These are phyloP conservation scores for Mycena galopus DNA, from an alignment of 768 basidiomycete species.

Conservation along the genomic window DNA sequence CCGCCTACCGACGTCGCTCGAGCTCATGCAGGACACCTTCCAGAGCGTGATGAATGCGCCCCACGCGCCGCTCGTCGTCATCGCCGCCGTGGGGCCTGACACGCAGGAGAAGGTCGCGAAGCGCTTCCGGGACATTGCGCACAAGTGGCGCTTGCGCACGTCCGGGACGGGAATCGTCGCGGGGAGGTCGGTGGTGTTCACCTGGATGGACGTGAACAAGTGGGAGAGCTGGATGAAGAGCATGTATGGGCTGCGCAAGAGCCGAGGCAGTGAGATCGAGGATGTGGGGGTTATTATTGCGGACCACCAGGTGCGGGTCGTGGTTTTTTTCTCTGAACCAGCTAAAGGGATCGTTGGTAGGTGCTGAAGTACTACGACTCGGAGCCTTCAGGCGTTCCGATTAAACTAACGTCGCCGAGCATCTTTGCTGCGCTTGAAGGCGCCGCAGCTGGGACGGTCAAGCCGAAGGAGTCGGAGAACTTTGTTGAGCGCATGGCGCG, in stretches of 20 bases:
- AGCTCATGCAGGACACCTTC: slow-evolving; percentile 86
- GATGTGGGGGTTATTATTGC: slow-evolving; percentile 75
- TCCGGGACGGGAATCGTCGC: slow-evolving; percentile 55
- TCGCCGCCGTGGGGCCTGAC: slow-evolving; percentile 64
- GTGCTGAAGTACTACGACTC: slow-evolving; percentile 85
- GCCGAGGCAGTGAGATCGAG: slow-evolving; percentile 45
- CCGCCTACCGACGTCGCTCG: slow-evolving; percentile 78
- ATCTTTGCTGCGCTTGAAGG: slow-evolving; percentile 82
- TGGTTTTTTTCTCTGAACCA: slow-evolving; percentile 2
- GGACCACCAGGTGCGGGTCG: slow-evolving; percentile 76
- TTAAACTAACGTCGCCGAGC: slow-evolving; percentile 66
- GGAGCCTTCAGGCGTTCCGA: slow-evolving; percentile 66
- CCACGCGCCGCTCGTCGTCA: slow-evolving; percentile 81
- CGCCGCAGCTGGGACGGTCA: slow-evolving; percentile 62
- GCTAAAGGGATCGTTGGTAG: slow-evolving; percentile 37
- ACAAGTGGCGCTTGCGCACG: slow-evolving; percentile 68
- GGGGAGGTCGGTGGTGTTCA: slow-evolving; percentile 78
- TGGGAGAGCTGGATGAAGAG: slow-evolving; percentile 94
- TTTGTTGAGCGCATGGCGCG: slow-evolving; percentile 73
- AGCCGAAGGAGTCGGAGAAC: slow-evolving; percentile 77
- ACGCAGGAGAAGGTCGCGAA: slow-evolving; percentile 58
- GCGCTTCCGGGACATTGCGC: slow-evolving; percentile 64
- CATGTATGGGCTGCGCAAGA: slow-evolving; percentile 80
- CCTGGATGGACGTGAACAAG: slow-evolving; percentile 88
- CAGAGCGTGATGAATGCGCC: slow-evolving; percentile 88